These are phyloP conservation scores for Penicillium decumbens DNA, from an alignment of 2,329 filamentous ascomycete species.

Conservation along the genomic window DNA sequence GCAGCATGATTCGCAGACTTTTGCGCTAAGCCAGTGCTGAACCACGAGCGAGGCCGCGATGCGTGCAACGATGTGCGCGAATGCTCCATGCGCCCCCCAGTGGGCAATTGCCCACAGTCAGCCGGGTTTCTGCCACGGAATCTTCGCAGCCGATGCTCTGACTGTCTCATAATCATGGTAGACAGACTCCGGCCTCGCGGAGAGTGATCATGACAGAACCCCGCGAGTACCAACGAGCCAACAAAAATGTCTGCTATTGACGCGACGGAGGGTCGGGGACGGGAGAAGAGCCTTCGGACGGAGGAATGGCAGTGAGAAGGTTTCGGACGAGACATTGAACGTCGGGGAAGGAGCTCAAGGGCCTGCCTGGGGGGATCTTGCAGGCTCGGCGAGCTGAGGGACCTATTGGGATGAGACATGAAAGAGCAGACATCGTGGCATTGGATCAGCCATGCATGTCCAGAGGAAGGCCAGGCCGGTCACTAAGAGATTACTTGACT, in stretches of 20 bases:
- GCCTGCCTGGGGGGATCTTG: constrained; percentile 47
- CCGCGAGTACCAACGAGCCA: constrained; percentile 50
- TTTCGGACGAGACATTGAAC: constrained; percentile 31
- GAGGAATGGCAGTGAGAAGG: constrained; percentile 23
- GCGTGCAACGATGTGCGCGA: constrained; percentile 17
- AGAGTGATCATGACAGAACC: constrained; percentile 49
- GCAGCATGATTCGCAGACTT: constrained; percentile 16
- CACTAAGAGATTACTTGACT: constrained; percentile 8
- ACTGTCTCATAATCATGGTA: constrained; percentile 18
- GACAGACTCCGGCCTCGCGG: constrained; percentile 31
- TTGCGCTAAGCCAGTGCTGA: constrained; percentile 25
- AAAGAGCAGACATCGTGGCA: constrained; percentile 58
- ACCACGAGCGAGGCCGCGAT: constrained; percentile 26
- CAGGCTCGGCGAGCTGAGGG: constrained; percentile 49
- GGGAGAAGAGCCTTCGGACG: constrained; percentile 27
- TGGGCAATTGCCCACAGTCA: constrained; percentile 14
- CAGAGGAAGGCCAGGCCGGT: constrained; percentile 21
- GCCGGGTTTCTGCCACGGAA: constrained; percentile 17
- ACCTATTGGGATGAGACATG: constrained; percentile 60
- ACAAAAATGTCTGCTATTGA: constrained; percentile 52
- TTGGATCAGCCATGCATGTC: constrained; percentile 35
- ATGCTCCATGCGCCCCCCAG: constrained; percentile 18
- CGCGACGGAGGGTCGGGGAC: constrained; percentile 28
- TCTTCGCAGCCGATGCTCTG: constrained; percentile 18
- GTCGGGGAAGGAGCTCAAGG: constrained; percentile 22